A percentile compares a stretch with the other conserved stretches of the same genome.
These are phyloP conservation scores for Meredithiella fracta DNA, from an alignment of 2,329 filamentous ascomycete genomes.

Conservation along the genomic window DNA sequence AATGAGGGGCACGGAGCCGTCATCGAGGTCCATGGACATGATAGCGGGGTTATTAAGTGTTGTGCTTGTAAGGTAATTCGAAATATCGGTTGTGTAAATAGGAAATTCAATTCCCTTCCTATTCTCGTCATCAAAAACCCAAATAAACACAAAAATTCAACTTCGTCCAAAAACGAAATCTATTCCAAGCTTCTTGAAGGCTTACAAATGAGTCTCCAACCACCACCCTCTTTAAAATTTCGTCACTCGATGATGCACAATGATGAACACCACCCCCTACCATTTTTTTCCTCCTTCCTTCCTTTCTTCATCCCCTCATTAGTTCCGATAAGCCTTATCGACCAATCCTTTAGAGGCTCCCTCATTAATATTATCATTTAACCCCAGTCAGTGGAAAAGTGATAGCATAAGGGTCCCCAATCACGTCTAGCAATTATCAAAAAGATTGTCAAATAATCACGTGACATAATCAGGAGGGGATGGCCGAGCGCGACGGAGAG, in stretches of 20 bases:
- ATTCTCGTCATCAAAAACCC: too few species aligned
- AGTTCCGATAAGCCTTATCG: conserved; percentile 13
- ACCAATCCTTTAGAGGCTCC: conserved; percentile 2
- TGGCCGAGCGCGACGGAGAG: too few species aligned
- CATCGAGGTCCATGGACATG: conserved; percentile 30
- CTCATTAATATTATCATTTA: not conserved
- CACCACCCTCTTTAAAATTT: not conserved
- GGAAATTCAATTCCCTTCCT: too few species aligned
- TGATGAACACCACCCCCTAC: conserved; percentile 7
- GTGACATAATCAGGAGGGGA: too few species aligned
- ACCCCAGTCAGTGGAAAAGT: not conserved
- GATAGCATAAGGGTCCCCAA: not conserved
- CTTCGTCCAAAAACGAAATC: not conserved
- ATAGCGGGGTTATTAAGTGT: not conserved
- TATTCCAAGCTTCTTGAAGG: too few species aligned
- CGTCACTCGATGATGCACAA: conserved; percentile 10
- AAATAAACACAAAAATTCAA: too few species aligned
- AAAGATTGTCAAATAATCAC: not conserved
- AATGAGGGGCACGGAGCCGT: conserved; percentile 25
- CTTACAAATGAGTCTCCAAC: not conserved
- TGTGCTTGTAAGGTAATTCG: not conserved
- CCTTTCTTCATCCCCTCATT: conserved; percentile 10
- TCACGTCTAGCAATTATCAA: not conserved
- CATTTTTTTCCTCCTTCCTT: conserved; percentile 1
- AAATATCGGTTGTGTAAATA: not conserved